Percentiles rank a stretch among this genome's conserved stretches.
Conservation (phyloP, 2,329 filamentous ascomycete species). For the Scytalidium lignicola region DNA sequence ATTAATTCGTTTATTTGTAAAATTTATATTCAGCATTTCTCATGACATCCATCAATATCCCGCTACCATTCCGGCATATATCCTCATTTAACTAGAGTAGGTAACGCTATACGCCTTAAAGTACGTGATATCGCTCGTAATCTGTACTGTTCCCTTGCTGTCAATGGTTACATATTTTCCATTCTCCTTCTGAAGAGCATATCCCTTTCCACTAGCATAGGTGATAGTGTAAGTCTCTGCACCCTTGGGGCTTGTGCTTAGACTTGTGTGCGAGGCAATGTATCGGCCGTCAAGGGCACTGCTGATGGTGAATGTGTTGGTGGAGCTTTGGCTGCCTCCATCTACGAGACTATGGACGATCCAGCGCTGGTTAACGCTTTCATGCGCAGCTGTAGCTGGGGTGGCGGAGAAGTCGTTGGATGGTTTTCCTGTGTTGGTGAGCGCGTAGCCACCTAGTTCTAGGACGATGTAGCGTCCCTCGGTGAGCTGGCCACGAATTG, state of each 20-base stretch:
- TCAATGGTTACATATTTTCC: conserved; percentile 17
- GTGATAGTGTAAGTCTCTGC: conserved; percentile 13
- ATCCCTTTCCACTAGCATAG: conserved; percentile 12
- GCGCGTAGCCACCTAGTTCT: conserved; percentile 38
- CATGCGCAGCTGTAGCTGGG: conserved; percentile 30
- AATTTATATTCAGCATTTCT: too few species aligned
- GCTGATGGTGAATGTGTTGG: conserved; percentile 32
- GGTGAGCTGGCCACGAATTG: conserved; percentile 44
- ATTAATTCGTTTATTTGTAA: too few species aligned
- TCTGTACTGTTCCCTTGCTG: conserved; percentile 11
- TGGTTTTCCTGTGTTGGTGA: conserved; percentile 30
- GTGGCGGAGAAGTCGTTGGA: conserved; percentile 19
- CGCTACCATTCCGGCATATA: too few species aligned
- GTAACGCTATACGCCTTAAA: conserved; percentile 17
- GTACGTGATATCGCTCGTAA: conserved; percentile 5
- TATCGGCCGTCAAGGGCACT: conserved; percentile 36
- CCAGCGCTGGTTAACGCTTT: conserved; percentile 41
- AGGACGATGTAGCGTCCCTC: conserved; percentile 51
- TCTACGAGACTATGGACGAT: conserved; percentile 33
- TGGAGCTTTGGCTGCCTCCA: conserved; percentile 5
- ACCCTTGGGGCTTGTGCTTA: conserved; percentile 7
- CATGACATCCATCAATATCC: too few species aligned
- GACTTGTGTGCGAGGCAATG: conserved; percentile 20
- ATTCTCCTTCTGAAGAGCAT: conserved; percentile 17
- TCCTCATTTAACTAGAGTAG: conserved; percentile 3